A percentile compares a stretch with the other conserved stretches of the same genome.
phyloP scores from a whole-genome alignment of 331 rosid species.

The Malus hybrid region DNA sequence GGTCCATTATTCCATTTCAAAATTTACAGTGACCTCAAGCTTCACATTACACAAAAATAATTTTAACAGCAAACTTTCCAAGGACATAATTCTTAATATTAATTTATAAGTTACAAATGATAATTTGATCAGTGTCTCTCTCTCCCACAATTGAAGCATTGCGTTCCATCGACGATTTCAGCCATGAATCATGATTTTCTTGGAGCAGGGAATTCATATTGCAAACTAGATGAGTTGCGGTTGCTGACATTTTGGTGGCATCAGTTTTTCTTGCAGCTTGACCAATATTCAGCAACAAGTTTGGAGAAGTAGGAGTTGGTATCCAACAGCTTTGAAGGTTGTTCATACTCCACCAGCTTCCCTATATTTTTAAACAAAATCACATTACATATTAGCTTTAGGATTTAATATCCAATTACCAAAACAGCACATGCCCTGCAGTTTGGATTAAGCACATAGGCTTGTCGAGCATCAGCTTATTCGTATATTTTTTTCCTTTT shows the following conservation, averaged over 20 bases:
- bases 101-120: too few relatives aligned
- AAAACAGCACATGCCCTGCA: neutral
- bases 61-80: too few relatives aligned
- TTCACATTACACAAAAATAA: too few relatives aligned
- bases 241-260: neutral
- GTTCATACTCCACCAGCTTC: slow-evolving; percentile 62
- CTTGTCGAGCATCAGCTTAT: too few relatives aligned
- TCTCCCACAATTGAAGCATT: too few relatives aligned
- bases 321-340: slow-evolving; percentile 60
- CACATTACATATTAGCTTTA: neutral
- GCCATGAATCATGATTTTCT: neutral
- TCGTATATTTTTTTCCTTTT: too few relatives aligned
- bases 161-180: neutral
- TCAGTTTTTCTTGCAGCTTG: slow-evolving; percentile 45
- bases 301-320: slow-evolving; percentile 59
- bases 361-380: slow-evolving; percentile 30
- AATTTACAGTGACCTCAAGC: too few relatives aligned
- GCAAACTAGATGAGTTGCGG: neutral
- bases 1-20: too few relatives aligned
- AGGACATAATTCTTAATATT: too few relatives aligned
- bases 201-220: neutral
- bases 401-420: neutral
- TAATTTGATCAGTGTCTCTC: too few relatives aligned
- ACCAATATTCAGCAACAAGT: slow-evolving; percentile 85
- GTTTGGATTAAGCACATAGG: neutral